Evolutionary conservation across 2,329 filamentous ascomycete species (phyloP), one percentile per base, ranked within the genome.

Genomic region (Chalara sp.): DNA sequence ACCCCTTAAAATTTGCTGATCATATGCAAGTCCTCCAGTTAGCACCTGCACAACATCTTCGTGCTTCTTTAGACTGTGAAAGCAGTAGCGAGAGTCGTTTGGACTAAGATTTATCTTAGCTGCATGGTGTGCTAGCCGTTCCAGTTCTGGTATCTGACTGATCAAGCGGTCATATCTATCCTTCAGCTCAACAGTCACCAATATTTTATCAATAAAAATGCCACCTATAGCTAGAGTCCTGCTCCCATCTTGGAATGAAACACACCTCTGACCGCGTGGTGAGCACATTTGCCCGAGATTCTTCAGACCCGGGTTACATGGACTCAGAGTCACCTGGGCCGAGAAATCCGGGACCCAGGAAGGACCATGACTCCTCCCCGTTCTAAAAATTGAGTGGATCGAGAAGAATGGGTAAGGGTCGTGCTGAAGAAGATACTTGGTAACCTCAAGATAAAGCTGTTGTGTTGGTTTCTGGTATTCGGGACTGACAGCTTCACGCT

Each of bases 401-500:
- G 10, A 10, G 13, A 39, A 39, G 35, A 39, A 39, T 3, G 10
- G 3, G 35, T 13, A 45, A 10, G n/a, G 7, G 7, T 30, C 28
- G 7, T n/a, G 6, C n/a, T 21, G 7, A 13, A 45, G 43, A 8
- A 45, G 7, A 45, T 45, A 29, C 43, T 45, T n/a, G 21, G 43
- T n/a, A 12, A 29, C 30, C 13, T 45, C 43, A 30, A 30, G 30
- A 32, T 28, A 45, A 6, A 45, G 13, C 12, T n/a, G 43, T 30
- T 45, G 13, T 30, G 30, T 32, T 45, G 43, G 30, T 29, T 45
- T 45, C 43, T 45, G 43, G 43, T 45, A 45, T 7, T 45, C 43
- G 8, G 30, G 43, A 4, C 30, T 32, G 13, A 45, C 32, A 8
- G 28, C n/a, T 45, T 45, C 30, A 30, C 43, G 43, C 8, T 32